These are phyloP conservation scores for Elsinoe perseae DNA, from an alignment of 2,329 filamentous ascomycete species.

Conservation along the genomic window DNA sequence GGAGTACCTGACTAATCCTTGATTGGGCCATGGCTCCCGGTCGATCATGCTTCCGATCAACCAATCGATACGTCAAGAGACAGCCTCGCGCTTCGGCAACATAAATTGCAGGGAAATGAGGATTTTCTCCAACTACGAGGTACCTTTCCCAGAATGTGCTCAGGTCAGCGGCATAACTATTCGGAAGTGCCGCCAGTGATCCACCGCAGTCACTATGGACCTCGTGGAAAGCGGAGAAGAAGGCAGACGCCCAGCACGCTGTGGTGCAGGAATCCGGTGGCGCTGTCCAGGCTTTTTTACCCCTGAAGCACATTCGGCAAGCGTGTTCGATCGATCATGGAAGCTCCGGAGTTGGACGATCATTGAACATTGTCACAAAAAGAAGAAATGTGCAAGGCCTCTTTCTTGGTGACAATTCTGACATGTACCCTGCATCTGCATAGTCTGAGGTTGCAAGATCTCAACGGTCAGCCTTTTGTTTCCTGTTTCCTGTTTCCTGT, in stretches of 20 bases:
- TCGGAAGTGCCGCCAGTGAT: not conserved
- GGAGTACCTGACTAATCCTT: constrained; percentile 10
- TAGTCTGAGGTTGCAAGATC: not conserved
- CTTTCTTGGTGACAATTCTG: not conserved
- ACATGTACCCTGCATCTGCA: not conserved
- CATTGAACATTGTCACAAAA: not conserved
- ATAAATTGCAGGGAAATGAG: constrained; percentile 10
- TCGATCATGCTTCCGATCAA: not conserved
- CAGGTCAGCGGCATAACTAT: not conserved
- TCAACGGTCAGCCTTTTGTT: not conserved
- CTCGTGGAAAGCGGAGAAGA: constrained; percentile 1
- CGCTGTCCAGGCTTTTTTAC: constrained; percentile 6
- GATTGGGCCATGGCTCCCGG: constrained; percentile 14
- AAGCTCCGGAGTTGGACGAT: not conserved
- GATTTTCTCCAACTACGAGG: constrained; percentile 1
- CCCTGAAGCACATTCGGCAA: not conserved
- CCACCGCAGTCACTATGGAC: not conserved
- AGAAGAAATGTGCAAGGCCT: not conserved
- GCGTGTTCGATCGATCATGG: constrained; percentile 12
- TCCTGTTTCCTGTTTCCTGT: constrained; percentile 2
- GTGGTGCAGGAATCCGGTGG: not conserved
- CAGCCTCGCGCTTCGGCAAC: constrained; percentile 6
- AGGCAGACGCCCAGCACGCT: not conserved
- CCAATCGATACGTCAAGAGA: not conserved
- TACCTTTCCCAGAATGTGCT: too few relatives aligned